phyloP scores from a whole-genome alignment of 352 stramenopile species.

The Globisporangium iwayamae region DNA sequence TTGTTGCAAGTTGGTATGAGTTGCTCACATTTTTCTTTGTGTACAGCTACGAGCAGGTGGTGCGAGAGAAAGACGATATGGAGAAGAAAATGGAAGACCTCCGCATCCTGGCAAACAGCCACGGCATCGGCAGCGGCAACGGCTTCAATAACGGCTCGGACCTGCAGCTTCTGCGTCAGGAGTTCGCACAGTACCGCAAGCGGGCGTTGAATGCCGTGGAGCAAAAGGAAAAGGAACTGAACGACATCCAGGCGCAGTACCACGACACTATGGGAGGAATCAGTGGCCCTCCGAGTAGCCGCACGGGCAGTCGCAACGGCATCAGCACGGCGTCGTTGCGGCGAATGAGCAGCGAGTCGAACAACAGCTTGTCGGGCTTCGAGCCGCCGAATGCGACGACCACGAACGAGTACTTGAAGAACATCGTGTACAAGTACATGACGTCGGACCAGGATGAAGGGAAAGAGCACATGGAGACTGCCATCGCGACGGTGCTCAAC shows the following conservation, averaged over 20 bases:
- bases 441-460: constrained; percentile 78
- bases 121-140: constrained; percentile 22
- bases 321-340: constrained; percentile 33
- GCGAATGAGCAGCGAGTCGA: constrained; percentile 79
- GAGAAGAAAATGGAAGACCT: constrained; percentile 75
- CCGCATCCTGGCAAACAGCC: constrained; percentile 33
- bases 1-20: too few relatives aligned
- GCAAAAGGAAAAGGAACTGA: constrained; percentile 80
- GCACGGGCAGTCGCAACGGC: constrained; percentile 38
- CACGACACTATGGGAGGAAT: constrained; percentile 32
- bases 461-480: constrained; percentile 88
- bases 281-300: constrained; percentile 31
- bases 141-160: constrained; percentile 36
- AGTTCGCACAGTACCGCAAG: constrained; percentile 80
- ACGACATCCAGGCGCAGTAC: constrained; percentile 61
- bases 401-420: constrained; percentile 89
- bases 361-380: constrained; percentile 74
- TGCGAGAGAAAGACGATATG: constrained; percentile 71
- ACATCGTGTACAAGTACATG: constrained; percentile 92
- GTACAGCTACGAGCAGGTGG: constrained; percentile 66
- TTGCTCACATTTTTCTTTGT: not conserved
- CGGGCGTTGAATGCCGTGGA: constrained; percentile 74
- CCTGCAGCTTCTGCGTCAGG: constrained; percentile 61
- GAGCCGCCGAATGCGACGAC: constrained; percentile 77
- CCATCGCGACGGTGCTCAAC: constrained; percentile 84